Conservation (phyloP, 2,329 filamentous ascomycete species). For the Colletotrichum zoysiae region DNA sequence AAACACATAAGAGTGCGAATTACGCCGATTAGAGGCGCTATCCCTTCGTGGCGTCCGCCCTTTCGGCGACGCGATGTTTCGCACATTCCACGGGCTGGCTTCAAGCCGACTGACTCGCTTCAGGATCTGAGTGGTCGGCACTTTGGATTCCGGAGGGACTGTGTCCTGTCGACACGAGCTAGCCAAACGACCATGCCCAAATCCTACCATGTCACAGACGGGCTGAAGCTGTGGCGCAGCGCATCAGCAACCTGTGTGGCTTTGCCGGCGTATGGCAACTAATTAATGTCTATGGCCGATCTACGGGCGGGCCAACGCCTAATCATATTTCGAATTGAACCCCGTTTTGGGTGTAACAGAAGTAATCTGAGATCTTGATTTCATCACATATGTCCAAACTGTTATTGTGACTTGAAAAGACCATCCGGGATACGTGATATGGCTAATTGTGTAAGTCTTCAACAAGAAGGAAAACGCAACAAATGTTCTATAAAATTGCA, state of each 20-base stretch:
- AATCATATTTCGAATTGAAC: background rate
- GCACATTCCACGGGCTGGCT: slow-evolving; percentile 7
- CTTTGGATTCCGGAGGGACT: background rate
- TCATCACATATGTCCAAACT: background rate
- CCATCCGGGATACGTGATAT: no score
- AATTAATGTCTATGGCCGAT: no score
- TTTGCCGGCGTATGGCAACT: background rate
- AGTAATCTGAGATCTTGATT: background rate
- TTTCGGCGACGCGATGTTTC: background rate
- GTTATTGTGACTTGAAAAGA: no score
- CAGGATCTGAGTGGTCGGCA: background rate
- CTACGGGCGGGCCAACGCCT: background rate
- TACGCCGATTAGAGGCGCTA: slow-evolving; percentile 1
- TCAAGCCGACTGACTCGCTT: slow-evolving; percentile 24
- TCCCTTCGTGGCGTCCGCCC: background rate
- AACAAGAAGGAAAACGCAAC: no score
- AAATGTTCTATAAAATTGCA: no score
- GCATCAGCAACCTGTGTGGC: background rate
- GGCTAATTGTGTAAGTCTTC: no score
- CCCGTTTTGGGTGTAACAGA: background rate
- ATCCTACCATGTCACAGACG: background rate
- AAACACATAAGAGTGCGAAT: background rate
- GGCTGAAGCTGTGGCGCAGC: background rate
- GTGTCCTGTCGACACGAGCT: background rate
- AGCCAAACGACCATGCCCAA: background rate